Evolutionary conservation across 208 protist genomes (phyloP), one percentile per base, ranked within the genome.

Genomic region (Lotmaria passim): DNA sequence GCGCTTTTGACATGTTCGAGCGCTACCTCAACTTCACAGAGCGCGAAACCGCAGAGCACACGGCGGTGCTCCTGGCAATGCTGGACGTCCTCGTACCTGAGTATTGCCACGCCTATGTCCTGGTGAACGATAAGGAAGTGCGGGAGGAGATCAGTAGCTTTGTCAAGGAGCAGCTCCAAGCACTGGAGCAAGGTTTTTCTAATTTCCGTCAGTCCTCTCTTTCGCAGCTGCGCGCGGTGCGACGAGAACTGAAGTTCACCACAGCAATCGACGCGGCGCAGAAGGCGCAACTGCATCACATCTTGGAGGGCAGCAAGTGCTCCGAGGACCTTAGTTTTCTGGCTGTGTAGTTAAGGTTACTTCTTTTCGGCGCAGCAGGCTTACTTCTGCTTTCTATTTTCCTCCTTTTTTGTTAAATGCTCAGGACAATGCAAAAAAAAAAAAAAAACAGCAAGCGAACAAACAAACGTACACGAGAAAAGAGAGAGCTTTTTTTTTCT

Each of bases 31-130:
- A 63, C 26, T 50, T 69, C 44, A 75, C 61, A 3, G 15, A 0
- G 14, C 6, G 24, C 30, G 44, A 47, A 24, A 68, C 53, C 7
- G 30, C 53, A 1, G 70, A 69, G 39, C 70, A 62, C 12, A 47
- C 26, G 23, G 61, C 56, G 70, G 61, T 65, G 63, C 38, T 70
- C 19, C 61, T 76, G 3, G 30, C 14, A 17, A n/a, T 69, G 17
- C 46, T 83, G 28, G 69, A 83, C 65, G 24, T 81, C 0, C n/a
- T 30, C 1, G 60, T 86, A 19, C 57, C 59, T 3, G 46, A 65
- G 51, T 86, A 79, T 61, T 86, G 81, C 66, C 47, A 66, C 33
- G n/a, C 73, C 12, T 48, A 43, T 4, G 41, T 28, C 3, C 36
- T 86, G 26, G 4, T 73, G 19, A 48, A 71, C 8, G 51, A 77